Base-by-base conservation (phyloP, 176 grass and related monocot species). In the Hordeum vulgare region DNA sequence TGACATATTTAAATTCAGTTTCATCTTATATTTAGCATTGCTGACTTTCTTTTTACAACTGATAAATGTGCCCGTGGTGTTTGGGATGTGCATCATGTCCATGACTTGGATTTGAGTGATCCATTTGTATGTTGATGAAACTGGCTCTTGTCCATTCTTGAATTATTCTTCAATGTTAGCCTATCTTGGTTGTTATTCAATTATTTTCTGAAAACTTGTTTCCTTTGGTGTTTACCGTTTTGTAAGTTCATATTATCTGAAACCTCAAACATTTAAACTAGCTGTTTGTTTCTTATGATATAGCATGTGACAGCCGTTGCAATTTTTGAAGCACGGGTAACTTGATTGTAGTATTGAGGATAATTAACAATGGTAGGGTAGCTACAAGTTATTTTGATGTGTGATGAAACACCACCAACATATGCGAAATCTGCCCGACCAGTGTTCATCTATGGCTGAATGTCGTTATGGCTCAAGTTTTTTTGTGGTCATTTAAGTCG, bases 1-100 rank as follows among this genome's bases (percentile, higher is more conserved):
- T n/a, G n/a, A n/a, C n/a, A n/a, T n/a, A n/a, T n/a, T n/a, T n/a
- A n/a, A n/a, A n/a, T n/a, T n/a, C n/a, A n/a, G n/a, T n/a, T n/a
- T n/a, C n/a, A n/a, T n/a, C n/a, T n/a, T n/a, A n/a, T n/a, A n/a
- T n/a, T n/a, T n/a, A n/a, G n/a, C n/a, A n/a, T n/a, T n/a, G n/a
- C n/a, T n/a, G n/a, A n/a, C n/a, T 75, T 75, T 53, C 18, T 56
- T 54, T 75, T 75, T 75, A 75, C 72, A 51, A 20, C 73, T 35
- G 49, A 57, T 14, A 20, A 6, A 56, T 57, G 47, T 57, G 2
- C 17, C 17, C 6, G 11, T 11, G 18, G 28, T 56, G 17, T 35
- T 35, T 35, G 0, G 20, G 66, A 70, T n/a, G 21, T 68, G 10
- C 65, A 68, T 37, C 65, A 68, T 68, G 65, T 68, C 65, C 65